Evolutionary conservation across 1,284 basidiomycete genomes (phyloP).

Genomic region (Puccinia coronata): DNA sequence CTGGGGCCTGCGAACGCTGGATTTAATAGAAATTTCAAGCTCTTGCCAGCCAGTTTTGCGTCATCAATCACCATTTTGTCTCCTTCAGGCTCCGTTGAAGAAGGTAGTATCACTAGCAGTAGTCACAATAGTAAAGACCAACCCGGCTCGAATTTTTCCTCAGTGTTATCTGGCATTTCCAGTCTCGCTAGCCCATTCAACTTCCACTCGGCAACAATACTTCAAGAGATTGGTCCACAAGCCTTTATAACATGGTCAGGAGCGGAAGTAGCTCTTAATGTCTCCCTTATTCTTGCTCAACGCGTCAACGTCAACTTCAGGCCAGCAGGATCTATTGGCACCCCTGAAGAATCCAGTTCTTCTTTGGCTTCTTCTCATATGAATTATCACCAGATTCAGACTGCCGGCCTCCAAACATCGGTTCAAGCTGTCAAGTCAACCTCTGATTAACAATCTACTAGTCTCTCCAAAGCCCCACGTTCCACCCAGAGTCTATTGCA

Average conservation of each 20-base stretch:
- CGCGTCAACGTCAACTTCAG: constrained; percentile 14
- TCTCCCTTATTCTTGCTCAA: constrained; percentile 35
- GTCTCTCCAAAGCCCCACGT: constrained; percentile 31
- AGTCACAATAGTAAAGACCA: constrained; percentile 32
- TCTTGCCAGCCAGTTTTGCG: constrained; percentile 18
- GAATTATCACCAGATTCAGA: constrained; percentile 5
- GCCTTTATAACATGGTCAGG: constrained; percentile 22
- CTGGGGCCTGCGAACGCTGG: background rate
- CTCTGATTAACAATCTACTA: constrained; percentile 47
- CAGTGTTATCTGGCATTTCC: constrained; percentile 19
- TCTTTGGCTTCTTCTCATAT: constrained; percentile 15
- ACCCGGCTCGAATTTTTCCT: constrained; percentile 29
- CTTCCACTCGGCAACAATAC: background rate
- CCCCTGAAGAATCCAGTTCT: background rate
- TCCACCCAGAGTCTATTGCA: constrained; percentile 1
- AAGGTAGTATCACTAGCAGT: constrained; percentile 22
- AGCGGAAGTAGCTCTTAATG: constrained; percentile 25
- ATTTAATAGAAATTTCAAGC: background rate
- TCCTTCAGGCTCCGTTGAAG: background rate
- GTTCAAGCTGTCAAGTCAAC: constrained; percentile 7
- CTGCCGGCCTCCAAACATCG: background rate
- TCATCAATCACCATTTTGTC: constrained; percentile 36
- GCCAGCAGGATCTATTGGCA: constrained; percentile 10
- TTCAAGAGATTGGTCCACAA: constrained; percentile 32
- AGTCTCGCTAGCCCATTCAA: constrained; percentile 28